Base-by-base conservation (phyloP, 2,329 filamentous ascomycete species). In the Didymellaceae sp. region DNA sequence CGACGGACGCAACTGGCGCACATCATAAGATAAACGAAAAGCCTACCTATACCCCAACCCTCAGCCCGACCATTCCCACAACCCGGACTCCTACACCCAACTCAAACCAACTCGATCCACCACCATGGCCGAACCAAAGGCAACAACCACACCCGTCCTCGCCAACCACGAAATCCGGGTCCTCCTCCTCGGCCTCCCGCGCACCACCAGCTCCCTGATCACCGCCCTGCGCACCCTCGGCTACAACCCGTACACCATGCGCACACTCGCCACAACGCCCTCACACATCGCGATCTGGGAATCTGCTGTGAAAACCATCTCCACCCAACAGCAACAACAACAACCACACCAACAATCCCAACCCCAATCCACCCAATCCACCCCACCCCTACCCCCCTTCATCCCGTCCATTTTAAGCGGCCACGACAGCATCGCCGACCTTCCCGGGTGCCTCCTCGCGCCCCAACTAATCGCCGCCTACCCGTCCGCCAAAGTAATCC, bases 81-180 rank as follows among this genome's bases (percentile, higher is more conserved):
- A 28, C 4, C 26, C 6, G 1, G n/a, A 9, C 26, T 9, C 6
- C 22, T 14, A 26, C 2, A 7, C 28, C 20, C 14, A 20, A 25
- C 4, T 11, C 30, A 16, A 2, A 1, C n/a, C 34, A 17, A 34
- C 17, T 13, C 16, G 1, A 20, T 8, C 5, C 16, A n/a, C 25
- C 21, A 16, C 21, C 14, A 11, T 30, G 1, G 24, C 5, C 22
- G n/a, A n/a, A 5, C 28, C 9, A 16, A 20, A 4, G 16, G 32
- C 14, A 32, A 40, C 5, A 6, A 28, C 42, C 87, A n/a, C n/a
- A n/a, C n/a, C n/a, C n/a, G n/a, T n/a, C n/a, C n/a, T n/a, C n/a
- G n/a, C n/a, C n/a, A n/a, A n/a, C n/a, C n/a, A n/a, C n/a, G n/a
- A 87, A 25, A 90, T 90, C 87, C 84, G 84, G 68, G 84, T 90